These are phyloP conservation scores for Fusarium marasasianum DNA, from an alignment of 2,329 filamentous ascomycete species.

Conservation along the genomic window DNA sequence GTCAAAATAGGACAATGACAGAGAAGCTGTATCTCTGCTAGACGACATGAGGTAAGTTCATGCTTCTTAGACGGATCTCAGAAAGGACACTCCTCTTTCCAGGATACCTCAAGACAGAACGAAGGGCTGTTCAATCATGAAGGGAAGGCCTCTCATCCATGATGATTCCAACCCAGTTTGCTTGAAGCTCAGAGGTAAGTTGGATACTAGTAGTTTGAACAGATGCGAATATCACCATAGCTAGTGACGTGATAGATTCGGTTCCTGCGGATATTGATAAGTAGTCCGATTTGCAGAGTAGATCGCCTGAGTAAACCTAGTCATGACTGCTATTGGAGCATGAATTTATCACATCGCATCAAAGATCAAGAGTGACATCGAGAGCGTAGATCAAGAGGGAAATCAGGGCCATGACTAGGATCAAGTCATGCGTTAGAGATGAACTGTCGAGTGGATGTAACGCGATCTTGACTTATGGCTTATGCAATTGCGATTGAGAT, in stretches of 20 bases:
- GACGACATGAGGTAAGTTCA: neutral
- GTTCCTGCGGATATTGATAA: neutral
- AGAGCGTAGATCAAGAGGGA: conserved; percentile 2
- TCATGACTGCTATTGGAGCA: neutral
- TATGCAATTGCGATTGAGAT: neutral
- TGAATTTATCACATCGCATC: neutral
- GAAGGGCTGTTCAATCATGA: neutral
- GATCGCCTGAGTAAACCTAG: neutral
- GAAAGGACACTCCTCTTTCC: neutral
- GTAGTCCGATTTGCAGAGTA: neutral
- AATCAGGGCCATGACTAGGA: conserved; percentile 4
- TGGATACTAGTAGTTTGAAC: no score
- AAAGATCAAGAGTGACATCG: neutral
- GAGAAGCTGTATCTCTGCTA: neutral
- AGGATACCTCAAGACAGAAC: neutral
- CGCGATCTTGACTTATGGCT: conserved; percentile 12
- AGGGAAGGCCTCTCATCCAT: neutral
- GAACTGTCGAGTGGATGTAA: conserved; percentile 26
- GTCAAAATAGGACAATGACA: neutral
- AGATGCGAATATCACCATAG: neutral
- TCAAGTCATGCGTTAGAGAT: conserved; percentile 20
- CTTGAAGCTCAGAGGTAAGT: neutral
- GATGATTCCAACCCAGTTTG: neutral
- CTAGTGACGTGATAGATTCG: neutral
- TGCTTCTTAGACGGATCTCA: neutral